Base-by-base conservation (phyloP, 495 filamentous ascomycete species). In the Lophiotrema nucula region DNA sequence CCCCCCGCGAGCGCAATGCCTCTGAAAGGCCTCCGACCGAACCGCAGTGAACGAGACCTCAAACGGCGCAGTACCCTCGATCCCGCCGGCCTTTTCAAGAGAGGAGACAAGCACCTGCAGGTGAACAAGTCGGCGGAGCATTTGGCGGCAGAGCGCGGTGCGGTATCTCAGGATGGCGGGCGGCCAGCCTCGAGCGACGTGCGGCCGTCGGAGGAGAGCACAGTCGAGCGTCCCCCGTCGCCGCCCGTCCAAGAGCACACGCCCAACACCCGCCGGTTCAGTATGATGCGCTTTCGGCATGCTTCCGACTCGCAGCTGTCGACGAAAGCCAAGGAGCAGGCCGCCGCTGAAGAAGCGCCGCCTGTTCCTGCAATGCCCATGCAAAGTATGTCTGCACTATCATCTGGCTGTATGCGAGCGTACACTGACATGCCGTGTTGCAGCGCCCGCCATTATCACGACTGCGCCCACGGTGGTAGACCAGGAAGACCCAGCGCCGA, bases 281-380 rank as follows among this genome's bases (percentile, higher is more conserved):
- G 87, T 69, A 84, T 97, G 74, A 80, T 96, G 73, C 89, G 86
- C 69, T 86, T 95, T 67, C 86, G 92, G 45, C 88, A 97, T 82
- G 91, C 89, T 44, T 96, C 92, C 15, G 93, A 98, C 71, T 88
- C 93, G 43, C 90, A 96, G 67, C 77, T 97, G 47, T 90, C 89
- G 10, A 73, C 78, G 48, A 89, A 85, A 66, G 87, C 88, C 39
- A 90, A 86, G 69, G 81, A 87, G 52, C 86, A 89, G 60, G 86
- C 77, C 48, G 71, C 76, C 56, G 55, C 47, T 21, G 53, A 60
- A 2, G 28, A 60, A 11, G 56, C 57, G 10, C 90, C 89, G 38
- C 88, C 88, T 10, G 73, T 95, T 50, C 90, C 72, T 2, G 51
- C 60, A 13, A 39, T 68, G 51, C 64, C 82, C 21, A 58, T 27